Evolutionary conservation across 176 grass and related monocot genomes (phyloP).

Genomic region (Carex scoparia): DNA sequence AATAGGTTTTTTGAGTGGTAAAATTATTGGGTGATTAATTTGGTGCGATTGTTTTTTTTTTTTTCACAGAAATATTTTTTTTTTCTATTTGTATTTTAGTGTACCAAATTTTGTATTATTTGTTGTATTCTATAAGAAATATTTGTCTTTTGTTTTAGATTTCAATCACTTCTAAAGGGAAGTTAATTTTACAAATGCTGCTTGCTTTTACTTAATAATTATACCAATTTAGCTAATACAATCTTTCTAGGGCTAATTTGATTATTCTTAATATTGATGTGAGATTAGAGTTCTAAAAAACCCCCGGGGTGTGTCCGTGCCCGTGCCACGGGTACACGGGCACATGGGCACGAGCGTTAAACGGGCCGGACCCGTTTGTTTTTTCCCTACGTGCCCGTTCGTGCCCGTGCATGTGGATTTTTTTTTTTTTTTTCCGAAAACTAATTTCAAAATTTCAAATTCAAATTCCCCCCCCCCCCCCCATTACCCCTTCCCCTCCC

Average conservation of each 20-base stretch:
- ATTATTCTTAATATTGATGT: not conserved
- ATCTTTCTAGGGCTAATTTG: not conserved
- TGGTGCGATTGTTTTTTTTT: not conserved
- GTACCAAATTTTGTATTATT: constrained; percentile 1
- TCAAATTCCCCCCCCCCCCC: no score
- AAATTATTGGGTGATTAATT: constrained; percentile 4
- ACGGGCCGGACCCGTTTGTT: no score
- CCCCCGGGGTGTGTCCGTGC: no score
- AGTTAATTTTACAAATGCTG: not conserved
- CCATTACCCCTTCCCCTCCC: no score
- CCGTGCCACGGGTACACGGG: no score
- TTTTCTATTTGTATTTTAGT: not conserved
- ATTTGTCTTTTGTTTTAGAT: not conserved
- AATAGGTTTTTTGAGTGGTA: constrained; percentile 20
- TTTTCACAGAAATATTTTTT: not conserved
- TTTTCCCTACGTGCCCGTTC: no score
- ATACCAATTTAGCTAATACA: not conserved
- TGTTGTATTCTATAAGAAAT: not conserved
- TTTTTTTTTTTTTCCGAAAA: no score
- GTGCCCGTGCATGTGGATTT: no score
- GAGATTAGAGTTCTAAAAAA: no score
- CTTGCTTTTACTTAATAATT: not conserved
- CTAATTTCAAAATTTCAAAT: no score
- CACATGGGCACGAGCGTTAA: no score
- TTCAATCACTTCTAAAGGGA: not conserved